Conservation (phyloP, 176 grass and related monocot genomes). For the Musa acuminata region DNA sequence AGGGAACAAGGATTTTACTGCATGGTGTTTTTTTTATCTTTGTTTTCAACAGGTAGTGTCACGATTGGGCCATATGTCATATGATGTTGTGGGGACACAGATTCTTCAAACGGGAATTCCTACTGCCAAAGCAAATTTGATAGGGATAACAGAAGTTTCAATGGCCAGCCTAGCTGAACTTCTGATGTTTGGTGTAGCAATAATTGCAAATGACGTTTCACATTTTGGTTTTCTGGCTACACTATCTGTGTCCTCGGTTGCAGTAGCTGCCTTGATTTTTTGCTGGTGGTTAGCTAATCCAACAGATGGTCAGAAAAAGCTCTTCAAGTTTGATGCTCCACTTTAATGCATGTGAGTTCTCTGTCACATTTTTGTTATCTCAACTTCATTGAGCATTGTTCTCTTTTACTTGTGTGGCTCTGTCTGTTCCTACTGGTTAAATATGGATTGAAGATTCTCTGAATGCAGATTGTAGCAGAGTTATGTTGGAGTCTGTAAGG, state of each 20-base stretch:
- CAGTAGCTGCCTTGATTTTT: constrained; percentile 68
- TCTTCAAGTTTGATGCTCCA: constrained; percentile 61
- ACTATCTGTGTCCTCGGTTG: constrained; percentile 67
- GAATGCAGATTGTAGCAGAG: neutral
- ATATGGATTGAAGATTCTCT: neutral
- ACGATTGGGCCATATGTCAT: constrained; percentile 90
- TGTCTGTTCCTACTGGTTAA: neutral
- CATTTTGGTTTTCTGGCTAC: constrained; percentile 93
- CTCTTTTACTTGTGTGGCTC: too few relatives aligned
- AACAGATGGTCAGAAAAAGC: constrained; percentile 73
- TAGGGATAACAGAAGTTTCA: constrained; percentile 79
- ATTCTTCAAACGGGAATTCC: constrained; percentile 92
- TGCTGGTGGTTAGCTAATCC: constrained; percentile 78
- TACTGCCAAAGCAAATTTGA: constrained; percentile 84
- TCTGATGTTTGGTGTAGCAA: constrained; percentile 83
- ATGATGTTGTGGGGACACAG: constrained; percentile 90
- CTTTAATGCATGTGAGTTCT: constrained; percentile 17
- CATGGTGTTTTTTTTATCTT: neutral
- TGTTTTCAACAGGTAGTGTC: constrained; percentile 58
- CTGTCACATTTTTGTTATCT: neutral
- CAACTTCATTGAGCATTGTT: neutral
- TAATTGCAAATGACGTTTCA: constrained; percentile 75
- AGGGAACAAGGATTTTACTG: neutral
- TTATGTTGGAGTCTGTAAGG: neutral
- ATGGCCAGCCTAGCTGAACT: constrained; percentile 94